phyloP scores from a whole-genome alignment of 306 rosid genomes.

The Fragaria vesca region DNA sequence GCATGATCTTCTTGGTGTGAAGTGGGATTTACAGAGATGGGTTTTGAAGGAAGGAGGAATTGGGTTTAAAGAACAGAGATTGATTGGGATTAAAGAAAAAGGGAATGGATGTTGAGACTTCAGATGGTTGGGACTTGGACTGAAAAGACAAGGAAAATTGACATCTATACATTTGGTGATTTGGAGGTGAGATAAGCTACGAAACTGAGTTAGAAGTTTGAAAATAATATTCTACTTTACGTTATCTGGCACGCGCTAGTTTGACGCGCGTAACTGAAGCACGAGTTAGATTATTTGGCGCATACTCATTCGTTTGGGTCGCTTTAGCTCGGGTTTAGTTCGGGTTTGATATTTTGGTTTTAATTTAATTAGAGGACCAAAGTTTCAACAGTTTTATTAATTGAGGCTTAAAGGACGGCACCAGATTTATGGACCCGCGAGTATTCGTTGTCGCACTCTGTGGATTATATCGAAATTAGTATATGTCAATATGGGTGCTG shows the following conservation, averaged over 20 bases:
- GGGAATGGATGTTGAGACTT: neutral
- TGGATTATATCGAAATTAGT: no score
- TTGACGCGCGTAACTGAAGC: neutral
- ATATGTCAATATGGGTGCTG: no score
- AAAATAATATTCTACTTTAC: neutral
- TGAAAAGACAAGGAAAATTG: neutral
- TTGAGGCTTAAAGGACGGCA: no score
- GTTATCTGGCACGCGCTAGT: neutral
- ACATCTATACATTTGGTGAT: neutral
- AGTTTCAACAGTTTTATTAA: no score
- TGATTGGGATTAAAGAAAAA: neutral
- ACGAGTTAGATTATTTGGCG: no score
- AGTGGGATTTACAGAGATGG: neutral
- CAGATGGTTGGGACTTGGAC: no score
- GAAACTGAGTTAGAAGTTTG: neutral
- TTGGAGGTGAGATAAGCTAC: neutral
- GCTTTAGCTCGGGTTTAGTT: no score
- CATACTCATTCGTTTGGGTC: no score
- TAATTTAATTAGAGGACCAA: no score
- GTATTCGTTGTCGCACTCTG: no score
- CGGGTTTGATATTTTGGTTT: no score
- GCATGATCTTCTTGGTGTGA: conserved; percentile 32
- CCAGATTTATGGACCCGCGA: no score
- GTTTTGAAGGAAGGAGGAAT: neutral
- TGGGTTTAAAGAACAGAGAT: neutral